Conservation (phyloP, 305 asterid species). For the Solanum hybrid region DNA sequence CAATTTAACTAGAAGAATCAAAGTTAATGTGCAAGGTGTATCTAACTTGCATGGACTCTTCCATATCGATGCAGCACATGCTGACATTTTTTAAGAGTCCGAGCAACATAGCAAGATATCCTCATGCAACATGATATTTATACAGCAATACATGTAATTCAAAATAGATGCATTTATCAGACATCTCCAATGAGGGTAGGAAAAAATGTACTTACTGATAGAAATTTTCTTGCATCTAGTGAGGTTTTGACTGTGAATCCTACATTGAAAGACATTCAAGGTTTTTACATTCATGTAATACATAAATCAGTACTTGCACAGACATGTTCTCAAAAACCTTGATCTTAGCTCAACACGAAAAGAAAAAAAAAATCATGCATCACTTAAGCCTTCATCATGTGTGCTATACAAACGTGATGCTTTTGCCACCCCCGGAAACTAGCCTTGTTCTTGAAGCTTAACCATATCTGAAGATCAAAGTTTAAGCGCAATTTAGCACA, state of each 20-base stretch:
- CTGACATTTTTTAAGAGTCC: not conserved
- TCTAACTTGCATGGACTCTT: not conserved
- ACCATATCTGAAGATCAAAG: not conserved
- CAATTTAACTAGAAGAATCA: not conserved
- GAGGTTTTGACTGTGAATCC: not conserved
- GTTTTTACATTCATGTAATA: not conserved
- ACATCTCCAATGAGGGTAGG: not conserved
- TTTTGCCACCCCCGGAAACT: not conserved
- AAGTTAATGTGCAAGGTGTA: not conserved
- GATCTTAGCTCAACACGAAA: not conserved
- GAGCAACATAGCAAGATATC: not conserved
- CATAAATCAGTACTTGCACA: not conserved
- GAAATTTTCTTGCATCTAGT: not conserved
- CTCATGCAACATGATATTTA: not conserved
- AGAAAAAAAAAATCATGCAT: not conserved
- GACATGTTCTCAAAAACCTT: not conserved
- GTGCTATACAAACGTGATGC: not conserved
- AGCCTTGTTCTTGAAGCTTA: not conserved
- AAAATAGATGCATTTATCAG: not conserved
- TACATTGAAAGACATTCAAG: not conserved
- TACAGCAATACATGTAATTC: not conserved
- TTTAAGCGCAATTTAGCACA: not conserved
- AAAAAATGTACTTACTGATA: not conserved
- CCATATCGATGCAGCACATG: not conserved
- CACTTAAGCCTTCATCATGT: not conserved